Base-by-base conservation (phyloP, 257 asterid genomes). In the Penstemon eatonii region DNA sequence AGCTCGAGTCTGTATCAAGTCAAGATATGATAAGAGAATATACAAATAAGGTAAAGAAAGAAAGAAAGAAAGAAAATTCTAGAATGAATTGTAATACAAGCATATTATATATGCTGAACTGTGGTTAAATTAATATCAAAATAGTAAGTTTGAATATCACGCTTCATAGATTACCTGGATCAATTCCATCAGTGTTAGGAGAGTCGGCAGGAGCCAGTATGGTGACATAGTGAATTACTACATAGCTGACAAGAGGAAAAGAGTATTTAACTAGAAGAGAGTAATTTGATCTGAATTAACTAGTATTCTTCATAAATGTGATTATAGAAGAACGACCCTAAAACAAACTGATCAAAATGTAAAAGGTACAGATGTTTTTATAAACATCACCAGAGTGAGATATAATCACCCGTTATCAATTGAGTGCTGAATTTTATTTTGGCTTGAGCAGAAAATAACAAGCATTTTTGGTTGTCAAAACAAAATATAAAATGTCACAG, bases 111-210 rank as follows among this genome's bases (percentile, higher is more conserved):
- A 25, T 1, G 33, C 33, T 25, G 33, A 25, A 25, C 33, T 44
- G 56, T 25, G 15, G 44, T 19, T 33, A 43, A 7, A 60, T 13
- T n/a, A 13, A 18, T 18, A 40, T 5, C 6, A 12, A 40, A 44
- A 65, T 18, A 44, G 4, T 4, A 63, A 36, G 44, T 10, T 10
- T 12, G 45, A 10, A 60, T 15, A 13, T 56, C 25, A 45, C 45
- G 6, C 49, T 25, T 33, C 4, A 6, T 4, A 39, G 52, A 65
- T 39, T 81, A 90, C 99, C 99, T 63, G 99, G 99, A 81, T 94
- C 99, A 51, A 94, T 87, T 68, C 97, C 99, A 76, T 94, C 99
- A 0, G 99, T 94, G 86, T 94, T 94, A 40, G 99, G 99, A 64
- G 99, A 89, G 77, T 87, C 91, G 6, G 86, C 78, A 6, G 99